Evolutionary conservation across 179 eudicot species (phyloP).

Genomic region (Pouteria campechiana): DNA sequence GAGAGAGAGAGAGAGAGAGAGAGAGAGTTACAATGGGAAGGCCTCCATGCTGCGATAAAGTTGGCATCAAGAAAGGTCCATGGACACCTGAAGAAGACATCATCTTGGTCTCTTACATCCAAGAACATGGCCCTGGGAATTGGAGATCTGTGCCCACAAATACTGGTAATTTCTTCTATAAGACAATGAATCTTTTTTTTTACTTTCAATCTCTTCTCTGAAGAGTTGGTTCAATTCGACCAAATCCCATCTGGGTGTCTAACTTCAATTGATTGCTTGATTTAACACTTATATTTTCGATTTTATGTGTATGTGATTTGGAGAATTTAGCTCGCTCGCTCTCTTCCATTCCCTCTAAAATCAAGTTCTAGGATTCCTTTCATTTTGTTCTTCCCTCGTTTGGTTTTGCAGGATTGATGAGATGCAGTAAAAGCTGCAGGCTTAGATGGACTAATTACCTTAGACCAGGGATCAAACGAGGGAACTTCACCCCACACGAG

Average conservation of each 20-base stretch:
- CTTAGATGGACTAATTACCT: constrained; percentile 56
- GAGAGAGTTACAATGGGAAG: constrained; percentile 34
- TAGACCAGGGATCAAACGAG: constrained; percentile 51
- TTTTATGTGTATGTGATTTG: not conserved
- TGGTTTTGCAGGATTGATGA: constrained; percentile 33
- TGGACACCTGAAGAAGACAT: constrained; percentile 64
- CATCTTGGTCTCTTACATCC: constrained; percentile 43
- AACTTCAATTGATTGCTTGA: too few relatives aligned
- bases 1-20: constrained; percentile 1
- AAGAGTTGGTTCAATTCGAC: too few relatives aligned
- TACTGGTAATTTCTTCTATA: constrained; percentile 19
- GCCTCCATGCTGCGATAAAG: constrained; percentile 55
- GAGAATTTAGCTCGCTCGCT: too few relatives aligned
- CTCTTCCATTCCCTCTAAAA: not conserved
- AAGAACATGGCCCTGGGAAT: constrained; percentile 58
- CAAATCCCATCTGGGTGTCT: too few relatives aligned
- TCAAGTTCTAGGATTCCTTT: not conserved
- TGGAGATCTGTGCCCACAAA: constrained; percentile 51
- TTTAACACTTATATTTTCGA: not conserved
- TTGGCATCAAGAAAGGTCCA: constrained; percentile 58
- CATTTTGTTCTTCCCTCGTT: not conserved
- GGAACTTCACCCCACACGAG: constrained; percentile 56
- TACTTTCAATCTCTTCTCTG: not conserved
- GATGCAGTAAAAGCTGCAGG: constrained; percentile 65
- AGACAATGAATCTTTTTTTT: not conserved